phyloP scores from a whole-genome alignment of 1,284 basidiomycete genomes.

The Rhodotorula sp. region DNA sequence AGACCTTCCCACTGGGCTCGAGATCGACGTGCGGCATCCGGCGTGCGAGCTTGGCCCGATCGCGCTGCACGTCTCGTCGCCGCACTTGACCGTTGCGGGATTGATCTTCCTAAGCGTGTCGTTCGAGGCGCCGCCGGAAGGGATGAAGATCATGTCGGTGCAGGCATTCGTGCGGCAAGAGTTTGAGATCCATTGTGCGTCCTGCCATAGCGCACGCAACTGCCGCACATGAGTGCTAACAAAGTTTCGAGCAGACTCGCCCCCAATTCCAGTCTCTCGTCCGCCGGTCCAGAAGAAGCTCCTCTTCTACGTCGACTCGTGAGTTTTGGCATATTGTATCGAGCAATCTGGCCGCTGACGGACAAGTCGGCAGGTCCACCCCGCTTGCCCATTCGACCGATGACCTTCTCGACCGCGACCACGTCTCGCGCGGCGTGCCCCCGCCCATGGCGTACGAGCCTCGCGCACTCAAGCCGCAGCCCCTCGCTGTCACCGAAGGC shows the following conservation, averaged over 20 bases:
- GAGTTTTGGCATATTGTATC: background rate
- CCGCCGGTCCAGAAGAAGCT: constrained; percentile 19
- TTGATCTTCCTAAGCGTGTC: constrained; percentile 26
- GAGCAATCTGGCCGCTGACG: background rate
- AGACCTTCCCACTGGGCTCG: constrained; percentile 20
- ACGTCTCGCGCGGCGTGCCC: constrained; percentile 13
- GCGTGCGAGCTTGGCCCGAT: constrained; percentile 26
- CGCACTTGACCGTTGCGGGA: constrained; percentile 36
- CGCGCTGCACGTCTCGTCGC: constrained; percentile 23
- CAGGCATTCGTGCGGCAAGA: constrained; percentile 26
- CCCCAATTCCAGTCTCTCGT: constrained; percentile 2
- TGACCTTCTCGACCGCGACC: constrained; percentile 17
- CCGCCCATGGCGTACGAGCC: constrained; percentile 23
- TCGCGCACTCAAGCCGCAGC: constrained; percentile 20
- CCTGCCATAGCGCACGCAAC: too few species aligned
- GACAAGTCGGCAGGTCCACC: constrained; percentile 2
- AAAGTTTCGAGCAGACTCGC: background rate
- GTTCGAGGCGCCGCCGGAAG: constrained; percentile 28
- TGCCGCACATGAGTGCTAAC: background rate
- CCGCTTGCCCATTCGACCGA: constrained; percentile 21
- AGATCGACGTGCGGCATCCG: constrained; percentile 25
- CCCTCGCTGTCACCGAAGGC: constrained; percentile 18
- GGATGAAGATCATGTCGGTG: constrained; percentile 27
- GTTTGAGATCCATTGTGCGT: constrained; percentile 28
- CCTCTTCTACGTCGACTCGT: constrained; percentile 31